Percentiles rank a stretch among this genome's conserved stretches.
Evolutionary conservation across 768 basidiomycete species (phyloP).

Genomic region (Tremella yokohamensis): DNA sequence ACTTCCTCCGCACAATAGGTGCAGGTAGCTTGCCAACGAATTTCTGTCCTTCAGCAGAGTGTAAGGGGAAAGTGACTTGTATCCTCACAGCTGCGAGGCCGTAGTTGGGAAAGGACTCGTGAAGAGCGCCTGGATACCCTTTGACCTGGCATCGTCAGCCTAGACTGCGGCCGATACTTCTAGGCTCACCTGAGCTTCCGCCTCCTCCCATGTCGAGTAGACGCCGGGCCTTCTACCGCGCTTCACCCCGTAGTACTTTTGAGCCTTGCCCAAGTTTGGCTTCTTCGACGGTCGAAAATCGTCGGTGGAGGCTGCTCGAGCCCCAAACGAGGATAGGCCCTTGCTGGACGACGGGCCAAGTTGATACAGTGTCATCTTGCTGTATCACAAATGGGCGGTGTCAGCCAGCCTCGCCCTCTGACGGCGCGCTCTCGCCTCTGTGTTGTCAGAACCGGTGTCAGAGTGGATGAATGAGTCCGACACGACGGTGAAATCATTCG

Average conservation of each 20-base stretch:
- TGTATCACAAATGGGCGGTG: too few relatives aligned
- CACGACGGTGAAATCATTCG: too few relatives aligned
- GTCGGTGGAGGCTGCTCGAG: not conserved
- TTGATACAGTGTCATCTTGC: too few relatives aligned
- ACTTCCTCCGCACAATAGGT: not conserved
- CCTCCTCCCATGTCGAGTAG: slow-evolving; percentile 33
- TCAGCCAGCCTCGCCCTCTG: too few relatives aligned
- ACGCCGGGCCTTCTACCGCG: slow-evolving; percentile 35
- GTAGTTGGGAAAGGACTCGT: slow-evolving; percentile 22
- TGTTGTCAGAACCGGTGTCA: too few relatives aligned
- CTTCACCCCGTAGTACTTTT: slow-evolving; percentile 35
- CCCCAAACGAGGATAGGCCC: too few relatives aligned
- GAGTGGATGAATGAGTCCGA: too few relatives aligned
- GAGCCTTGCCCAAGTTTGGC: slow-evolving; percentile 4
- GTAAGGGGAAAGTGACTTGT: not conserved
- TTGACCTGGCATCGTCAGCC: slow-evolving; percentile 13
- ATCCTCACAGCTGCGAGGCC: slow-evolving; percentile 32
- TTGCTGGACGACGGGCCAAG: slow-evolving; percentile 1
- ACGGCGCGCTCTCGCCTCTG: too few relatives aligned
- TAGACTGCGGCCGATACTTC: not conserved
- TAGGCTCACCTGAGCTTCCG: slow-evolving; percentile 31
- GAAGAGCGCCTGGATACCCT: slow-evolving; percentile 29
- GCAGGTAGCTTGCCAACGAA: slow-evolving; percentile 1
- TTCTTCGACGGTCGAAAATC: not conserved
- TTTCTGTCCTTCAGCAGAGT: not conserved